Conservation (phyloP, 345 rosid species). For the Brassica juncea region DNA sequence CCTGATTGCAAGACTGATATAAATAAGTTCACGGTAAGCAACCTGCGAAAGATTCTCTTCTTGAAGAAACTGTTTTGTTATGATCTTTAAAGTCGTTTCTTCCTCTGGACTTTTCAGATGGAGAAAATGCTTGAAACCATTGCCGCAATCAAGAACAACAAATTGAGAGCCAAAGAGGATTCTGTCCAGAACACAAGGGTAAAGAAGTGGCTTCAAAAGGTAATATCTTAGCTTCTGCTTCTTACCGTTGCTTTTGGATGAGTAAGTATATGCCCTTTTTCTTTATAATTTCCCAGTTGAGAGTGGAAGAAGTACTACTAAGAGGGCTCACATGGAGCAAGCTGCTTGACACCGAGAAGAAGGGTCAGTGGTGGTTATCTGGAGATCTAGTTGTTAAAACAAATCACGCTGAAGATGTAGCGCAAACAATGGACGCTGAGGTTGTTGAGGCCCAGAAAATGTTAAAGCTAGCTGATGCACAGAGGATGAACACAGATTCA, state of each 20-base stretch:
- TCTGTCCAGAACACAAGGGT: conserved; percentile 63
- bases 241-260: neutral
- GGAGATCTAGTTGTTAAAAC: conserved; percentile 48
- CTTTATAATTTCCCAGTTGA: conserved; percentile 47
- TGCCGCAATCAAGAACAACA: conserved; percentile 89
- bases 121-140: conserved; percentile 95
- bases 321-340: conserved; percentile 89
- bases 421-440: conserved; percentile 83
- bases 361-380: conserved; percentile 96
- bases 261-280: neutral
- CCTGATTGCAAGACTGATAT: conserved; percentile 47
- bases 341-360: conserved; percentile 82
- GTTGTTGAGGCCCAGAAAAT: conserved; percentile 76
- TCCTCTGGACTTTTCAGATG: conserved; percentile 56
- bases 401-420: conserved; percentile 62
- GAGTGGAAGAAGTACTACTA: conserved; percentile 66
- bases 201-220: conserved; percentile 97
- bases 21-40: conserved; percentile 60
- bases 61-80: neutral
- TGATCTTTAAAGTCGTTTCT: neutral
- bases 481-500: conserved; percentile 91
- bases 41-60: neutral
- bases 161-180: conserved; percentile 74
- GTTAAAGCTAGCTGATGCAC: conserved; percentile 91
- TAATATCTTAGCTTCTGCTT: conserved; percentile 30